Conservation (phyloP, 2,329 filamentous ascomycete genomes). For the Metarhizium humberi region DNA sequence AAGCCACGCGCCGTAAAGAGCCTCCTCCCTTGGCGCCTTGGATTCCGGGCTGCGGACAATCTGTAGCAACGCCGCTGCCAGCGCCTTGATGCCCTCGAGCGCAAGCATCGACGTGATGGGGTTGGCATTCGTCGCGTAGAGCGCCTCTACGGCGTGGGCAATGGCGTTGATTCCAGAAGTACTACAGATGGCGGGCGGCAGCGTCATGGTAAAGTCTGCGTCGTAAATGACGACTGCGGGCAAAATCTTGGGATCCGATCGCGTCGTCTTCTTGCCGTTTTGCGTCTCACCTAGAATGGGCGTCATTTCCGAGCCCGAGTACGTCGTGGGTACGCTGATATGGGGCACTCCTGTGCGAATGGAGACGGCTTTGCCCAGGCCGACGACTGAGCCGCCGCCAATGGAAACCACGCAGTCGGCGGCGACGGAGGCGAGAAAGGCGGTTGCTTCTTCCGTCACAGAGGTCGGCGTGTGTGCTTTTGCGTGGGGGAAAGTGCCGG, state of each 20-base stretch:
- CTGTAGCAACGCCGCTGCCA: constrained; percentile 43
- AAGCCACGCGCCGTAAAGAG: constrained; percentile 56
- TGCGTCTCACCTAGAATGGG: constrained; percentile 54
- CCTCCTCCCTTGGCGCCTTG: constrained; percentile 14
- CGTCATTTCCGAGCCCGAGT: constrained; percentile 55
- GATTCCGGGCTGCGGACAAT: constrained; percentile 33
- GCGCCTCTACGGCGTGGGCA: constrained; percentile 55
- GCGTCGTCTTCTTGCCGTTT: constrained; percentile 48
- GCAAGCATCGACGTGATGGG: constrained; percentile 51
- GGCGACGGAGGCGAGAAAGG: constrained; percentile 29
- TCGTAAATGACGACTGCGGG: constrained; percentile 56
- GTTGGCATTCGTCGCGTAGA: constrained; percentile 53
- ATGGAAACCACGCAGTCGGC: constrained; percentile 38
- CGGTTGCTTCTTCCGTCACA: constrained; percentile 47
- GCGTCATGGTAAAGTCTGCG: constrained; percentile 50
- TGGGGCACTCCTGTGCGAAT: constrained; percentile 44
- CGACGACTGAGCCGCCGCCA: constrained; percentile 29
- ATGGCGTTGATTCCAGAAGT: constrained; percentile 58
- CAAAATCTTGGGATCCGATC: constrained; percentile 47
- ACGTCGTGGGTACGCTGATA: constrained; percentile 48
- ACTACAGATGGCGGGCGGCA: constrained; percentile 42
- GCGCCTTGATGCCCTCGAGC: constrained; percentile 43
- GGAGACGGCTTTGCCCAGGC: constrained; percentile 50
- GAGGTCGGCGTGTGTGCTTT: constrained; percentile 54
- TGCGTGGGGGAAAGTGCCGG: constrained; percentile 37